Base-by-base conservation (phyloP, 2,329 filamentous ascomycete genomes). In the Fusarium proliferatum region DNA sequence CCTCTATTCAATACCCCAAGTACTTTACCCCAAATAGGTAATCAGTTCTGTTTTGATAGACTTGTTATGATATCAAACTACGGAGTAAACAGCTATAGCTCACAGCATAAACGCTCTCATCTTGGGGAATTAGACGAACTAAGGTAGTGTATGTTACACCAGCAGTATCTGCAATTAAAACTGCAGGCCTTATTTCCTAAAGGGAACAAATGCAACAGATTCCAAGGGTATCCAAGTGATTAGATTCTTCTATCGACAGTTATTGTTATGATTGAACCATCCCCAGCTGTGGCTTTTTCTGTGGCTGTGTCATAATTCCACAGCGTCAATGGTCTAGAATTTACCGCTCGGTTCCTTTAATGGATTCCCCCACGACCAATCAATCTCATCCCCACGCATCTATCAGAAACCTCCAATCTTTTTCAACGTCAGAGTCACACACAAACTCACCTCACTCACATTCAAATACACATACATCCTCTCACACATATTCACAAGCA, bases 341-440 rank as follows among this genome's bases (percentile, higher is more conserved):
- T 62, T 71, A 58, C 61, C 57, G 56, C 67, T 46, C 53, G 33
- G 42, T 72, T 48, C 49, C 28, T 38, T 26, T 23, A 33, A 28
- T 33, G n/a, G 23, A 39, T 26, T 42, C 52, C 71, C 71, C 60
- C 71, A 66, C 72, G 58, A 15, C 64, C 71, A 69, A 74, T 58
- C 64, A 72, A 69, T 69, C 57, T 72, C 23, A 63, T 72, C 67
- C 72, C 72, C 72, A 64, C 72, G 60, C 30, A 42, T 30, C 72
- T 58, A 61, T 71, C 55, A 68, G 58, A 71, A 71, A 71, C 67
- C 52, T 69, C 53, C 43, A 61, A 48, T 41, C 46, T 48, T 61
- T 64, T 57, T 55, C 46, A 62, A 57, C 49, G 61, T 43, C 41
- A 58, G 61, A 58, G 63, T 58, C 55, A 61, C 66, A 34, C 57